Percentiles rank a stretch among this genome's conserved stretches.
Conservation (phyloP, 257 asterid genomes). For the Ocimum tenuiflorum region DNA sequence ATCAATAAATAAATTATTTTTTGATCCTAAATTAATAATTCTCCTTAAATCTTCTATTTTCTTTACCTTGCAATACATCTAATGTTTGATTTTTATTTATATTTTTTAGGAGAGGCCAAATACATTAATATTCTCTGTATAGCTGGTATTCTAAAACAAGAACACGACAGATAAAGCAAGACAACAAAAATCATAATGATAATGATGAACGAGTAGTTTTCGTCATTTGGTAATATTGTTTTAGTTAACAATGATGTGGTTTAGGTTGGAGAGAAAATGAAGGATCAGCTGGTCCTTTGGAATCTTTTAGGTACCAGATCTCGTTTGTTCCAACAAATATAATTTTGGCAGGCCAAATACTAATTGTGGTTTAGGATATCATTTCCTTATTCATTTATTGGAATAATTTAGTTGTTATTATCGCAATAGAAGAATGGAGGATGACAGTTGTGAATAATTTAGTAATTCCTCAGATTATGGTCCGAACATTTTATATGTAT, state of each 20-base stretch:
- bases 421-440: neutral
- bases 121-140: too few species aligned
- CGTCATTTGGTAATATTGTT: neutral
- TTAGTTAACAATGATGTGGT: slow-evolving; percentile 19
- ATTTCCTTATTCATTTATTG: too few species aligned
- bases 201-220: neutral
- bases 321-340: neutral
- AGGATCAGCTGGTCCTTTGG: slow-evolving; percentile 17
- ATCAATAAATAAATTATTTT: too few species aligned
- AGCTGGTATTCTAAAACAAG: neutral
- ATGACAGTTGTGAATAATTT: slow-evolving; percentile 17
- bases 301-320: slow-evolving; percentile 16
- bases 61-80: neutral
- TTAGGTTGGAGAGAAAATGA: slow-evolving; percentile 21
- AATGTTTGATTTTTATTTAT: too few species aligned
- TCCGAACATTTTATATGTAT: too few species aligned
- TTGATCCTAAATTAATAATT: too few species aligned
- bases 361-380: too few species aligned
- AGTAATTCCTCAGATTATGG: too few species aligned
- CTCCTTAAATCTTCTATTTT: neutral
- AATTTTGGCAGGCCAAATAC: too few species aligned
- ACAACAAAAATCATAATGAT: neutral
- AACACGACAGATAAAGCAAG: neutral
- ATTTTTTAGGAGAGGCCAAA: neutral
- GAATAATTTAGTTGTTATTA: neutral